A percentile compares a stretch with the other conserved stretches of the same genome.
Evolutionary conservation across 805 yeast genomes (phyloP).

Genomic region (Clavispora fructus): DNA sequence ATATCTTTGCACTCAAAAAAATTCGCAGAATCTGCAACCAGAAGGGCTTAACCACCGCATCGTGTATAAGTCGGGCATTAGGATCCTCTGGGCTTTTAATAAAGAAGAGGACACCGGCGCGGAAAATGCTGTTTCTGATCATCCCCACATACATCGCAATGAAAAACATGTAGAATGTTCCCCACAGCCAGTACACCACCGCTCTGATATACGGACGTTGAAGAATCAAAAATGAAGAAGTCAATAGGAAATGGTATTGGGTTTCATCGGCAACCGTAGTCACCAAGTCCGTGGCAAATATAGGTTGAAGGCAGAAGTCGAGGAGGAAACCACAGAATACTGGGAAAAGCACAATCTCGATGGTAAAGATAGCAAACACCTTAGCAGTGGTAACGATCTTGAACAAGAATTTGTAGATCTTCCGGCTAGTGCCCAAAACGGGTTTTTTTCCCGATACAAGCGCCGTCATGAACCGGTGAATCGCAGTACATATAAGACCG

Average conservation of each 20-base stretch:
- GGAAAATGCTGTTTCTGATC: conserved; percentile 63
- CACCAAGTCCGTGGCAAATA: conserved; percentile 22
- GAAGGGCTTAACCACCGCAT: conserved; percentile 77
- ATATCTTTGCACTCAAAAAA: conserved; percentile 65
- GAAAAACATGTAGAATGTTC: conserved; percentile 81
- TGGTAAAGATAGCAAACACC: conserved; percentile 66
- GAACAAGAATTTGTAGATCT: conserved; percentile 46
- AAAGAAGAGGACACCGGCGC: conserved; percentile 88
- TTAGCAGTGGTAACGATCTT: conserved; percentile 61
- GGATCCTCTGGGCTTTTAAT: conserved; percentile 95
- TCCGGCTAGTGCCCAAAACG: conserved; percentile 45
- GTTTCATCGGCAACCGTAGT: conserved; percentile 2
- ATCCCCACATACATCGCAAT: conserved; percentile 85
- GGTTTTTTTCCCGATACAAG: conserved; percentile 37
- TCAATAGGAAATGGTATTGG: conserved; percentile 17
- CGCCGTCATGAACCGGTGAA: conserved; percentile 26
- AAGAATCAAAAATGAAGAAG: conserved; percentile 16
- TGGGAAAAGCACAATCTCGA: conserved; percentile 85
- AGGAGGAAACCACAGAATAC: conserved; percentile 76
- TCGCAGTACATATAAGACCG: conserved; percentile 16
- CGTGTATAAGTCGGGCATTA: conserved; percentile 77
- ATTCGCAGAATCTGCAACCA: conserved; percentile 68
- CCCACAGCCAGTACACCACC: conserved; percentile 54
- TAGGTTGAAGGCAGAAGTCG: conserved; percentile 63
- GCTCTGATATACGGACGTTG: conserved; percentile 16